Percentiles rank a stretch among this genome's conserved stretches.
These are phyloP conservation scores for Boletus coccyginus DNA, from an alignment of 768 basidiomycete genomes.

Conservation along the genomic window DNA sequence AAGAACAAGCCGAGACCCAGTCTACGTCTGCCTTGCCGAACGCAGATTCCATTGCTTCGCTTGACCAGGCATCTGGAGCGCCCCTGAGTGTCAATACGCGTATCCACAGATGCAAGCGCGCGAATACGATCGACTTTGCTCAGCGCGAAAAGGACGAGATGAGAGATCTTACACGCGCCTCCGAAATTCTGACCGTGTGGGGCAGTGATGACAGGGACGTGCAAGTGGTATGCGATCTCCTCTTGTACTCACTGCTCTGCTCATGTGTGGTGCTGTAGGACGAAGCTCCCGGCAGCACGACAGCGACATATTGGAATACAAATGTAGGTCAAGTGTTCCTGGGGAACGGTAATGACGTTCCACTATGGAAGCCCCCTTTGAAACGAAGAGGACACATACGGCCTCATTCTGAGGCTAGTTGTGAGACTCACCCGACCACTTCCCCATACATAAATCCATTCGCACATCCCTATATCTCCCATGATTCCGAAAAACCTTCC, in stretches of 20 bases:
- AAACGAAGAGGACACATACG: constrained; percentile 12
- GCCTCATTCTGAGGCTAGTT: background rate
- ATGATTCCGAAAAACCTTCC: constrained; percentile 22
- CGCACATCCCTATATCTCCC: constrained; percentile 10
- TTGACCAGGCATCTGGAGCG: background rate
- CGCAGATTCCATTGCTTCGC: background rate
- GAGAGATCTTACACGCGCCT: constrained; percentile 80
- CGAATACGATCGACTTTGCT: constrained; percentile 77
- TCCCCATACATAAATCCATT: constrained; percentile 19
- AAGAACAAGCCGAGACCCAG: background rate
- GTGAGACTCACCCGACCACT: background rate
- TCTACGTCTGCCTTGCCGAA: background rate
- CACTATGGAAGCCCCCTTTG: constrained; percentile 35
- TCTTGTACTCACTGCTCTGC: background rate
- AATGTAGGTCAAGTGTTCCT: constrained; percentile 68
- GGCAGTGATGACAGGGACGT: constrained; percentile 6
- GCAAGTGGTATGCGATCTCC: constrained; percentile 8
- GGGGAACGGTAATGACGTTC: constrained; percentile 84
- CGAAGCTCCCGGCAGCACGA: constrained; percentile 30
- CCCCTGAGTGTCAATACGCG: constrained; percentile 9
- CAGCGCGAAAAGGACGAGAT: constrained; percentile 87
- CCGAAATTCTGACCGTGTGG: constrained; percentile 64
- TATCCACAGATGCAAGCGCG: constrained; percentile 29
- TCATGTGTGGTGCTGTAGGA: constrained; percentile 17
- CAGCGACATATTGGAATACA: constrained; percentile 51